A percentile compares a stretch with the other conserved stretches of the same genome.
These are phyloP conservation scores for Fistulifera solaris DNA, from an alignment of 108 stramenopile species.

Conservation along the genomic window DNA sequence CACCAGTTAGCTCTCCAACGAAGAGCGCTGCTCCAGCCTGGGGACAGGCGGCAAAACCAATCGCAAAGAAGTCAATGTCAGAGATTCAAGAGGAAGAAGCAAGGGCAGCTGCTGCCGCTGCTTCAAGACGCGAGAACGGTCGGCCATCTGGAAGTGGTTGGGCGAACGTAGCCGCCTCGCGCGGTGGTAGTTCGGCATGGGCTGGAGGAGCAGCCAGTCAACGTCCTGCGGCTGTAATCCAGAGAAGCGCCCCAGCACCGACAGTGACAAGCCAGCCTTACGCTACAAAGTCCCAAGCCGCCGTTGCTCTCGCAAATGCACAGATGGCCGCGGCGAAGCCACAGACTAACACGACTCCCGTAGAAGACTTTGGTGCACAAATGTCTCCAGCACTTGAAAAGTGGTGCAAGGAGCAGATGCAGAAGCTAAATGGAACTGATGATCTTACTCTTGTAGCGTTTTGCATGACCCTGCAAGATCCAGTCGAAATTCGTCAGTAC, in stretches of 20 bases:
- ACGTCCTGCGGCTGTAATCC: conserved; percentile 23
- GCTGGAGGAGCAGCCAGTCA: conserved; percentile 29
- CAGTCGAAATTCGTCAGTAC: conserved; percentile 87
- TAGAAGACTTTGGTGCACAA: conserved; percentile 73
- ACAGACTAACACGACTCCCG: conserved; percentile 11
- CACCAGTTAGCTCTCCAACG: conserved; percentile 22
- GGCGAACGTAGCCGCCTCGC: conserved; percentile 69
- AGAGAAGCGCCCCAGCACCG: neutral
- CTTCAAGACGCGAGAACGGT: conserved; percentile 34
- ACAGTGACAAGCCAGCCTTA: neutral
- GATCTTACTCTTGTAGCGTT: conserved; percentile 91
- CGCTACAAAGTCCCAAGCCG: neutral
- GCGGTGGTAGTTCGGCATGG: conserved; percentile 52
- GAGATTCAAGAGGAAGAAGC: conserved; percentile 89
- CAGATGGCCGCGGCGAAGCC: conserved; percentile 1
- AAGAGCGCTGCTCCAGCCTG: conserved; percentile 58
- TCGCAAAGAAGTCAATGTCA: conserved; percentile 61
- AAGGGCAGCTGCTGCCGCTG: conserved; percentile 46
- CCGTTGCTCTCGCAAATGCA: conserved; percentile 9
- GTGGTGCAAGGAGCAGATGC: conserved; percentile 89
- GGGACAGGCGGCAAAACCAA: conserved; percentile 41
- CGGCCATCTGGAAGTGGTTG: conserved; percentile 58
- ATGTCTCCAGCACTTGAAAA: conserved; percentile 78
- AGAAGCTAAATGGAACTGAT: conserved; percentile 83
- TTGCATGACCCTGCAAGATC: conserved; percentile 89